Evolutionary conservation across 768 basidiomycete genomes (phyloP).

Genomic region (Pleurotus eryngii): DNA sequence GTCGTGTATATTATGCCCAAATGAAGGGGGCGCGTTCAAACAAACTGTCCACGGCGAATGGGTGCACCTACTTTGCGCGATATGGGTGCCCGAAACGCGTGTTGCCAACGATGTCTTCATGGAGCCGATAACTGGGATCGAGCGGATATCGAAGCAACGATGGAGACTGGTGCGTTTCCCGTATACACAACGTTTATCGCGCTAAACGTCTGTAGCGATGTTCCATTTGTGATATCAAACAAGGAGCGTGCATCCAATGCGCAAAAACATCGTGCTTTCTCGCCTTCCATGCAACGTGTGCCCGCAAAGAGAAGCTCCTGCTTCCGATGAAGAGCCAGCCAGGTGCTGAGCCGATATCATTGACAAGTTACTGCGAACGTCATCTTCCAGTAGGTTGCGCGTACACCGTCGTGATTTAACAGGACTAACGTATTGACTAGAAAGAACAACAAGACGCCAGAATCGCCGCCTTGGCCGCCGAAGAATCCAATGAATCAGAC

Average conservation of each 20-base stretch:
- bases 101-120: slow-evolving; percentile 95
- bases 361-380: slow-evolving; percentile 84
- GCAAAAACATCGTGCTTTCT: slow-evolving; percentile 85
- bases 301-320: slow-evolving; percentile 78
- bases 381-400: slow-evolving; percentile 75
- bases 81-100: slow-evolving; percentile 94
- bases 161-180: slow-evolving; percentile 77
- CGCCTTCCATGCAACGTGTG: slow-evolving; percentile 95
- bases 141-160: slow-evolving; percentile 81
- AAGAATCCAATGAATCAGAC: slow-evolving; percentile 39
- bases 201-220: slow-evolving; percentile 35
- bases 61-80: slow-evolving; percentile 95
- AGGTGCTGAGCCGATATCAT: slow-evolving; percentile 66
- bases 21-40: slow-evolving; percentile 97
- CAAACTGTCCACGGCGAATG: slow-evolving; percentile 91
- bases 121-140: slow-evolving; percentile 93
- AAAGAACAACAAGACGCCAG: slow-evolving; percentile 68
- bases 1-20: slow-evolving; percentile 95
- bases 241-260: slow-evolving; percentile 95
- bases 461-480: slow-evolving; percentile 48
- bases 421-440: slow-evolving; percentile 30
- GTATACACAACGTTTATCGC: not conserved
- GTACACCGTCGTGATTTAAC: not conserved
- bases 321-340: slow-evolving; percentile 85
- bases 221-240: slow-evolving; percentile 40